Evolutionary conservation across 768 basidiomycete genomes (phyloP).

Genomic region (Dacryopinax primogenitus): DNA sequence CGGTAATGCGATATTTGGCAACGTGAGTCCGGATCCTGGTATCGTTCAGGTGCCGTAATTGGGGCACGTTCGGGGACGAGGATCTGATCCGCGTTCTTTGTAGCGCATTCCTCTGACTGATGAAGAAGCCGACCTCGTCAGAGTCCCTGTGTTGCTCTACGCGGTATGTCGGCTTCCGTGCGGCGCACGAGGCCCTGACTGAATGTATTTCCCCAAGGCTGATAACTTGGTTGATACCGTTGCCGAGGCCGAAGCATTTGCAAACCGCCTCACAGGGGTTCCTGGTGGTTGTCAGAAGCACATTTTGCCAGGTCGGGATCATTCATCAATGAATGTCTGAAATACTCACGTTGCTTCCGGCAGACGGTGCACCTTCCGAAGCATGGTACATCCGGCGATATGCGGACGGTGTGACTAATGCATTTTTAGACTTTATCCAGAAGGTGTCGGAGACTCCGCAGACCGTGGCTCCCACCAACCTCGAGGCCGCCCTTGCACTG

Average conservation of each 20-base stretch:
- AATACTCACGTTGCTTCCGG: not conserved
- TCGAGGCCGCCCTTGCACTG: not conserved
- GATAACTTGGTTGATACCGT: not conserved
- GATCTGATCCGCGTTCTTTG: not conserved
- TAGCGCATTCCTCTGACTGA: not conserved
- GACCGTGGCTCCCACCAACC: not conserved
- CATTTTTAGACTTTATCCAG: not conserved
- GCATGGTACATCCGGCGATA: slow-evolving; percentile 1
- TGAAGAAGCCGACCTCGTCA: not conserved
- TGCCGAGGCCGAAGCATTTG: not conserved
- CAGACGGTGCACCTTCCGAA: slow-evolving; percentile 1
- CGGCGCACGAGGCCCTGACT: not conserved
- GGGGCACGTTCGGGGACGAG: not conserved
- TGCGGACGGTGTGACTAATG: not conserved
- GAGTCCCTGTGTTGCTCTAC: not conserved
- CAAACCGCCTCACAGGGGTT: not conserved
- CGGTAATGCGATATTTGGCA: slow-evolving; percentile 1
- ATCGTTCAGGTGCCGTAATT: not conserved
- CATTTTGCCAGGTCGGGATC: not conserved
- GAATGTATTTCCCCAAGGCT: not conserved
- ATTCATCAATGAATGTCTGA: not conserved
- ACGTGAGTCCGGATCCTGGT: not conserved
- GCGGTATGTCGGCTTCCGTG: not conserved
- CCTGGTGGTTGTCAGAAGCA: not conserved
- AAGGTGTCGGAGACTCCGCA: not conserved